phyloP scores from a whole-genome alignment of 2,329 filamentous ascomycete species.

The Diaporthe sp. region DNA sequence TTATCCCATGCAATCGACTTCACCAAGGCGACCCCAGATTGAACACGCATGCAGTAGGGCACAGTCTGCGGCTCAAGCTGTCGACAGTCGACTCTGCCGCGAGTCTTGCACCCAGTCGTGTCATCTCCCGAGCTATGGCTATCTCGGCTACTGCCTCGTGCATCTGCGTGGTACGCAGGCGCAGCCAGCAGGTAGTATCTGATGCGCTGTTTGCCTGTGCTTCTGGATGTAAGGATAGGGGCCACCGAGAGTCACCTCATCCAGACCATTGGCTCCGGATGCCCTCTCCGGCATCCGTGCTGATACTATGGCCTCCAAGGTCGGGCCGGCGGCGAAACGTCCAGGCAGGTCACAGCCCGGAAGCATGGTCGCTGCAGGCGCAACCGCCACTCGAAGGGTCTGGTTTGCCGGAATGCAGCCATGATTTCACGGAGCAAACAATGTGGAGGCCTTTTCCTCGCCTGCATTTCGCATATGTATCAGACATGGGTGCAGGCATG shows the following conservation, averaged over 20 bases:
- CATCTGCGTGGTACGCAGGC: conserved; percentile 10
- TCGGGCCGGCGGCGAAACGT: conserved; percentile 22
- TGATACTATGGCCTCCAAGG: conserved; percentile 11
- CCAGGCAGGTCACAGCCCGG: neutral
- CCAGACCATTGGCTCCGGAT: conserved; percentile 26
- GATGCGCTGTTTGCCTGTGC: conserved; percentile 25
- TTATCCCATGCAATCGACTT: conserved; percentile 4
- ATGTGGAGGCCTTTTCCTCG: conserved; percentile 15
- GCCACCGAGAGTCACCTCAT: neutral
- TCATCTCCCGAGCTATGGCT: conserved; percentile 14
- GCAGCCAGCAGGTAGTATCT: conserved; percentile 19
- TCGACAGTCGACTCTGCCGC: neutral
- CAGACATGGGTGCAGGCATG: conserved; percentile 13
- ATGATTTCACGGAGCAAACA: conserved; percentile 17
- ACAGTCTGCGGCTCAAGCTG: conserved; percentile 16
- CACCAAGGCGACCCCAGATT: conserved; percentile 8
- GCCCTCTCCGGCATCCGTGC: conserved; percentile 15
- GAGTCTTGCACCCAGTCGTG: conserved; percentile 3
- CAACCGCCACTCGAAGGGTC: conserved; percentile 13
- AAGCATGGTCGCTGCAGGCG: conserved; percentile 9
- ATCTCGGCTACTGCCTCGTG: conserved; percentile 12
- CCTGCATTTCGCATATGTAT: conserved; percentile 34
- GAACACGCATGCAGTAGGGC: conserved; percentile 19
- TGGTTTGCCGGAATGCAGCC: conserved; percentile 5
- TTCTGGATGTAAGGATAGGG: conserved; percentile 13